Conservation (phyloP, 2,329 filamentous ascomycete species). For the Elsinoe arachidis region DNA sequence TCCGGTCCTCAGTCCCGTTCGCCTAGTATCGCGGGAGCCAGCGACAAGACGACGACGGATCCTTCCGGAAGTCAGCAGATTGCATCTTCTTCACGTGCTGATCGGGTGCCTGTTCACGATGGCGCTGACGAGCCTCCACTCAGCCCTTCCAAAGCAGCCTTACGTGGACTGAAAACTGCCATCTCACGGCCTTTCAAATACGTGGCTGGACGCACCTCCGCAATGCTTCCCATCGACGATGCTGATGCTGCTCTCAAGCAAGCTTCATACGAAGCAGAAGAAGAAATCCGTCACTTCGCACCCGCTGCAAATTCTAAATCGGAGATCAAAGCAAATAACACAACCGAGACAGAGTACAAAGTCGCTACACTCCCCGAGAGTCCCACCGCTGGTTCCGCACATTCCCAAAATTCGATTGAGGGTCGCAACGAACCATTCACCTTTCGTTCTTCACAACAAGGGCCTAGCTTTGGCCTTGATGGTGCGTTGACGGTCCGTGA, state of each 20-base stretch:
- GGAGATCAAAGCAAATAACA: not conserved
- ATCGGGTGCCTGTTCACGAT: not conserved
- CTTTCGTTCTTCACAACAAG: not conserved
- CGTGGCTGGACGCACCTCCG: not conserved
- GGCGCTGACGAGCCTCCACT: not conserved
- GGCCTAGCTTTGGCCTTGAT: not conserved
- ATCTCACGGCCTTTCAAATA: not conserved
- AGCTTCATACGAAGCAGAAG: not conserved
- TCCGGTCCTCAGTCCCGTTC: not conserved
- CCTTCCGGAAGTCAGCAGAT: not conserved
- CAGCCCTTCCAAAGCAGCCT: constrained; percentile 4
- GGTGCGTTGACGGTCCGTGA: not conserved
- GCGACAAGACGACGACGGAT: not conserved
- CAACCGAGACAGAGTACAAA: not conserved
- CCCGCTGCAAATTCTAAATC: not conserved
- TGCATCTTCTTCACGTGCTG: not conserved
- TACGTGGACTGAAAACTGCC: not conserved
- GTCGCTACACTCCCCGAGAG: not conserved
- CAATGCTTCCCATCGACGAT: not conserved
- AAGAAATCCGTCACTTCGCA: too few species aligned
- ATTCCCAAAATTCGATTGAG: not conserved
- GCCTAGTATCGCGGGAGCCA: not conserved
- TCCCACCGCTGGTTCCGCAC: not conserved
- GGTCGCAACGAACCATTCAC: constrained; percentile 3
- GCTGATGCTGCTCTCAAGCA: too few species aligned